Evolutionary conservation across 331 rosid species (phyloP).

Genomic region (Erythrophleum ivorense): DNA sequence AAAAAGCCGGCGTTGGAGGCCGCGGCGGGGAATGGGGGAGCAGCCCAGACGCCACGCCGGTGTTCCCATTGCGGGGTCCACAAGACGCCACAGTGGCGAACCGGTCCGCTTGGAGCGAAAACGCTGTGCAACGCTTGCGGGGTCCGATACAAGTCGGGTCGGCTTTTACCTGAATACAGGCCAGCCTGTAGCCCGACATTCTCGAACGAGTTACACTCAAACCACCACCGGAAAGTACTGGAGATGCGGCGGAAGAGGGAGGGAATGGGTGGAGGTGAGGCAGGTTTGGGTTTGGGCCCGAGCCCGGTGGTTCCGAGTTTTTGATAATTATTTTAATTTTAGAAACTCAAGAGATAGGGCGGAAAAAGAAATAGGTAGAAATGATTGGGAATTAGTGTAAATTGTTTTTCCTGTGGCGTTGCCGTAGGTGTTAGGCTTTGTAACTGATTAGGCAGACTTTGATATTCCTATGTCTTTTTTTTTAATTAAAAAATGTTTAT

Average conservation of each 20-base stretch:
- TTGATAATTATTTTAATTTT: constrained; percentile 35
- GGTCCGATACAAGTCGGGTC: constrained; percentile 91
- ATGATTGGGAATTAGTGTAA: constrained; percentile 57
- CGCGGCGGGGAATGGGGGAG: neutral
- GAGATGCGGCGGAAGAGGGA: constrained; percentile 97
- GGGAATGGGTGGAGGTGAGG: constrained; percentile 16
- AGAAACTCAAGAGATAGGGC: neutral
- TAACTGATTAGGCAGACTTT: constrained; percentile 55
- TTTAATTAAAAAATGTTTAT: neutral
- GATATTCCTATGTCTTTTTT: constrained; percentile 1
- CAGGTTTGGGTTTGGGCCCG: constrained; percentile 31
- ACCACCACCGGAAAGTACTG: constrained; percentile 93
- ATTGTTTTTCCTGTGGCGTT: constrained; percentile 51
- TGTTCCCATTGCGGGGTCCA: constrained; percentile 97
- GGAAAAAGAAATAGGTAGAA: constrained; percentile 26
- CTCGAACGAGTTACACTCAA: constrained; percentile 79
- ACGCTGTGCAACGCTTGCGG: constrained; percentile 92
- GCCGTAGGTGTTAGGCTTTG: constrained; percentile 57
- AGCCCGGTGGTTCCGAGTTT: constrained; percentile 57
- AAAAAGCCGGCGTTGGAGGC: constrained; percentile 27
- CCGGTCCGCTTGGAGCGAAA: constrained; percentile 90
- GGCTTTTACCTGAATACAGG: constrained; percentile 86
- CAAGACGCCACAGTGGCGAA: constrained; percentile 97
- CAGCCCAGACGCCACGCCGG: constrained; percentile 61
- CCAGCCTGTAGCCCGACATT: constrained; percentile 99